These are phyloP conservation scores for Chrysoporthe puriensis DNA, from an alignment of 2,329 filamentous ascomycete species.

Conservation along the genomic window DNA sequence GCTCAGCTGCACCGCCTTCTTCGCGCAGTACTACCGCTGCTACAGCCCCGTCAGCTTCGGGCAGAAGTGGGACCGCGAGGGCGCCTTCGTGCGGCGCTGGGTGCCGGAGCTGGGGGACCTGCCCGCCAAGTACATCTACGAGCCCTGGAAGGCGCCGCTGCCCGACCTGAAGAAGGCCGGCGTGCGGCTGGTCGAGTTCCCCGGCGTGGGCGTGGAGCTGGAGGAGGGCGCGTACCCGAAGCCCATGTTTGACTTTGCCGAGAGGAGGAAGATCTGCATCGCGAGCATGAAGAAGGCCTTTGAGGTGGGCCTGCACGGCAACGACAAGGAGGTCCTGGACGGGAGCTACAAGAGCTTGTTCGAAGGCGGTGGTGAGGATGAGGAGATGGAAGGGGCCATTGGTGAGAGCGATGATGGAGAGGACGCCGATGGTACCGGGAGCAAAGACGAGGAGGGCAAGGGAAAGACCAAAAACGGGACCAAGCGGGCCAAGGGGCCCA, in stretches of 20 bases:
- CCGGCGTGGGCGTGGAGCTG: constrained; percentile 45
- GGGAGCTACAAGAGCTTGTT: constrained; percentile 59
- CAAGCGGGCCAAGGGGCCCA: constrained; percentile 35
- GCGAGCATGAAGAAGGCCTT: constrained; percentile 74
- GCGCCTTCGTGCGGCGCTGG: constrained; percentile 65
- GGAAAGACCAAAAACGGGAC: constrained; percentile 29
- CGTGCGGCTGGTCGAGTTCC: constrained; percentile 48
- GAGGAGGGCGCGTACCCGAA: constrained; percentile 65
- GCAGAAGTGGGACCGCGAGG: constrained; percentile 75
- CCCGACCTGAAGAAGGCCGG: constrained; percentile 68
- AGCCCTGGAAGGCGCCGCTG: constrained; percentile 76
- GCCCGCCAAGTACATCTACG: constrained; percentile 74
- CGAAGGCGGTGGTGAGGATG: constrained; percentile 40
- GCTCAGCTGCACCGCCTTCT: constrained; percentile 77
- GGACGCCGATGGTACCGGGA: constrained; percentile 38
- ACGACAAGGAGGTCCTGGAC: constrained; percentile 63
- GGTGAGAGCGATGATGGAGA: constrained; percentile 39
- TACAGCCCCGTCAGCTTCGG: constrained; percentile 74
- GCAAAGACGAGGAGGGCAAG: constrained; percentile 29
- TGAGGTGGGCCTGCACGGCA: constrained; percentile 64
- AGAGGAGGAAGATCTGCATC: constrained; percentile 65
- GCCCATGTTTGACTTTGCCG: constrained; percentile 76
- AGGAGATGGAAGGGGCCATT: constrained; percentile 46
- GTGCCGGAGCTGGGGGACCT: constrained; percentile 68
- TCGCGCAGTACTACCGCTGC: constrained; percentile 70